Percentiles rank a stretch among this genome's conserved stretches.
Conservation (phyloP, 305 asterid species). For the Fraxinus floribunda region DNA sequence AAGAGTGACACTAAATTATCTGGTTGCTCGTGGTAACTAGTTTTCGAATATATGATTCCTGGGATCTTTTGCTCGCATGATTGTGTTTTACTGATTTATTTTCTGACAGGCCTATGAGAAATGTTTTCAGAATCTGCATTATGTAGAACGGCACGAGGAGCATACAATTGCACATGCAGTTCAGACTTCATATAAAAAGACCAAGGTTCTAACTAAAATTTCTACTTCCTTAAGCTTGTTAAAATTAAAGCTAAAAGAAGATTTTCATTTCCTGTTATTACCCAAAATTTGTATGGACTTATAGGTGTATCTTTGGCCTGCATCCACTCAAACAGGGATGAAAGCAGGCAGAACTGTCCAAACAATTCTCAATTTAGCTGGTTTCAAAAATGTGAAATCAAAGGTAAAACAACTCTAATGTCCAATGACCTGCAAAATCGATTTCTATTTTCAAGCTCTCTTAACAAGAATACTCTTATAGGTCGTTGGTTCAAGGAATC, state of each 20-base stretch:
- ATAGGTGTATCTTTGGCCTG: constrained; percentile 95
- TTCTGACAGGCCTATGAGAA: constrained; percentile 75
- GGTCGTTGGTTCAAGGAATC: constrained; percentile 94
- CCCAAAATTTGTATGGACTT: constrained; percentile 16
- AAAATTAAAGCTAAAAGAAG: not conserved
- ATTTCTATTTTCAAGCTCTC: constrained; percentile 1
- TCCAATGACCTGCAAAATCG: not conserved
- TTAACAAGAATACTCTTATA: constrained; percentile 30
- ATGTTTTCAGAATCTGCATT: constrained; percentile 92
- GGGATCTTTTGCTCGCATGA: not conserved
- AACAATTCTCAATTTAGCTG: constrained; percentile 70
- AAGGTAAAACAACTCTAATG: constrained; percentile 46
- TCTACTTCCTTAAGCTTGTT: constrained; percentile 8
- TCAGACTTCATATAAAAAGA: constrained; percentile 78
- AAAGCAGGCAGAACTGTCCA: constrained; percentile 88
- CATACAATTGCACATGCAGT: constrained; percentile 95
- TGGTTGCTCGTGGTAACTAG: not conserved
- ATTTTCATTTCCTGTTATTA: not conserved
- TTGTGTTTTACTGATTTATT: constrained; percentile 18
- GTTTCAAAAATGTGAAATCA: constrained; percentile 89
- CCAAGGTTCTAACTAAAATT: constrained; percentile 54
- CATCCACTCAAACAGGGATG: constrained; percentile 75
- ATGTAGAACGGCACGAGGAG: constrained; percentile 76
- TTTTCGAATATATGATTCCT: not conserved
- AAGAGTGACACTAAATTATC: not conserved